phyloP scores from a whole-genome alignment of 768 basidiomycete genomes.

The Hypholoma sublateritium region DNA sequence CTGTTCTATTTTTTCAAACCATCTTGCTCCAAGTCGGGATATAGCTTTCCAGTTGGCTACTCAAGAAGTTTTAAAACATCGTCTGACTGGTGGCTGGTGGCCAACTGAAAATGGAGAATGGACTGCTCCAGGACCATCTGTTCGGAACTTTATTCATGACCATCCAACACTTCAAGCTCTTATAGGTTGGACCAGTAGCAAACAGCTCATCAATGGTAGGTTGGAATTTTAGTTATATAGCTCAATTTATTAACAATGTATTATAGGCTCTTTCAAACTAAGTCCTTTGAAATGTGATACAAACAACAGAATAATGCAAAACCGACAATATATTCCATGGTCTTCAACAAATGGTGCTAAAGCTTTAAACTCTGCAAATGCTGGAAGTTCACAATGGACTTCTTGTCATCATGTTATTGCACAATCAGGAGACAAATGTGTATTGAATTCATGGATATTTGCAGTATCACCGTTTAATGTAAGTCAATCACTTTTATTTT shows the following conservation, averaged over 20 bases:
- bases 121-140: not conserved
- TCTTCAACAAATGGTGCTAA: too few species aligned
- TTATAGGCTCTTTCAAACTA: too few species aligned
- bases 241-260: too few species aligned
- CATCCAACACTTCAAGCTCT: not conserved
- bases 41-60: conserved; percentile 32
- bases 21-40: conserved; percentile 41
- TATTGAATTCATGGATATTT: too few species aligned
- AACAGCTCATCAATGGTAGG: not conserved
- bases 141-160: not conserved
- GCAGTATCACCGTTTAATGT: not conserved
- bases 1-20: conserved; percentile 41
- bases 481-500: not conserved
- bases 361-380: too few species aligned
- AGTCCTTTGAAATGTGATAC: too few species aligned
- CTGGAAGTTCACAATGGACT: too few species aligned
- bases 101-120: conserved; percentile 12
- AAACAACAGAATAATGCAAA: too few species aligned
- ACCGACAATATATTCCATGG: too few species aligned
- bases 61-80: conserved; percentile 30
- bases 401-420: too few species aligned
- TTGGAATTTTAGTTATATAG: too few species aligned
- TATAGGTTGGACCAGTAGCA: not conserved
- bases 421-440: too few species aligned
- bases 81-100: conserved; percentile 32